Evolutionary conservation across 2,329 filamentous ascomycete genomes (phyloP).

Genomic region (Fusarium staphyleae): DNA sequence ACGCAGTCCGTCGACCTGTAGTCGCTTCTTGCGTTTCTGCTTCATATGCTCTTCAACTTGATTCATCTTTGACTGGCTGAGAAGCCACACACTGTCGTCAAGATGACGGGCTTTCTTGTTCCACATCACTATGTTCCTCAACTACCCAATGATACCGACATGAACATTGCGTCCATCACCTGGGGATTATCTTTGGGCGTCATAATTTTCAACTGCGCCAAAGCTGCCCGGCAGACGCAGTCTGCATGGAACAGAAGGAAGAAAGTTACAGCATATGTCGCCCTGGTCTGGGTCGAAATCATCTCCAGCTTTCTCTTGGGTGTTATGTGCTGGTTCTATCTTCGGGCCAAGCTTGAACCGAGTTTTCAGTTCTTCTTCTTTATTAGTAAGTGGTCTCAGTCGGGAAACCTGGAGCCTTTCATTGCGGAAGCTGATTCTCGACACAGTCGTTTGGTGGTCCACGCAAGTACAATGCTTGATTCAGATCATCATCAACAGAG

Average conservation of each 20-base stretch:
- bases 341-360: constrained; percentile 33
- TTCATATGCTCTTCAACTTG: not conserved
- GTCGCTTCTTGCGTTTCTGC: not conserved
- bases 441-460: constrained; percentile 42
- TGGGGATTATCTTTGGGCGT: constrained; percentile 41
- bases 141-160: constrained; percentile 32
- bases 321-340: constrained; percentile 38
- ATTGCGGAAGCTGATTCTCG: not conserved
- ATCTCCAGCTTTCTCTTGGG: constrained; percentile 39
- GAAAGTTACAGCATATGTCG: constrained; percentile 33
- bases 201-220: constrained; percentile 36
- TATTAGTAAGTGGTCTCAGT: constrained; percentile 32
- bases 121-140: constrained; percentile 31
- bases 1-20: not conserved
- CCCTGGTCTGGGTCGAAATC: constrained; percentile 36
- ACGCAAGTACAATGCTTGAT: constrained; percentile 54
- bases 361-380: constrained; percentile 45
- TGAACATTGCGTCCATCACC: constrained; percentile 41
- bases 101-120: constrained; percentile 37
- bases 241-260: constrained; percentile 29
- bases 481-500: constrained; percentile 61
- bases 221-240: constrained; percentile 32
- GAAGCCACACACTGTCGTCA: not conserved
- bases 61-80: not conserved
- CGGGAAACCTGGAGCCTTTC: not conserved